Base-by-base conservation (phyloP, 306 rosid species). In the Glycyrrhiza uralensis region DNA sequence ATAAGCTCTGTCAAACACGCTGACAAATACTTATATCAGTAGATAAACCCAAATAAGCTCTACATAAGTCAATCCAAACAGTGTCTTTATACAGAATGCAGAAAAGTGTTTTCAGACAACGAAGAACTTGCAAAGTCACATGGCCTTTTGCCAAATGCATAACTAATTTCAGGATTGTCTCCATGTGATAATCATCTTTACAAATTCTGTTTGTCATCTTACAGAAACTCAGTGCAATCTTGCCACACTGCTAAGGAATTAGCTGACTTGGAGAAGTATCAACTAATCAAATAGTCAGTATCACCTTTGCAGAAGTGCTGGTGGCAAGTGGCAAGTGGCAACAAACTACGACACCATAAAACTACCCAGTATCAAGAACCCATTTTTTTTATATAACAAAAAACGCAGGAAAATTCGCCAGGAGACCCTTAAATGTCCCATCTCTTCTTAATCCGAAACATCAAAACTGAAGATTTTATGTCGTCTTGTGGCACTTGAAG, bases 401-500 rank as follows among this genome's bases (percentile, higher is more conserved):
- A n/a, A 14, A 32, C 14, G 22, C 55, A 24, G 42, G 46, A 44
- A 66, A 24, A n/a, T 22, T 58, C 26, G 3, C 32, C 57, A 69
- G 56, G 10, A 14, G 68, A 59, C 36, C 52, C 35, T 80, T 74
- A 91, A 63, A 94, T 79, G 74, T 94, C 99, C 97, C 96, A 89
- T 89, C 99, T 87, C 85, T 91, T 94, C 83, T 94, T 94, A 50
- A 94, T 78, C 49, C 97, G 88, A 84, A 94, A 88, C 96, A 94
- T 89, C 73, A 94, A 82, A 55, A 78, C 87, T 20, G 97, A 83
- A 67, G 96, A 89, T 66, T 67, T 85, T 29, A 94, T 86, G 84
- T 89, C 87, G 46, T 91, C 95, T 55, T 91, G 96, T 52, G 99
- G 99, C 71, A 94, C 97, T 80, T 94, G 99, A 28, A 94, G 96